Conservation (phyloP, 306 rosid species). For the Glycyrrhiza uralensis region DNA sequence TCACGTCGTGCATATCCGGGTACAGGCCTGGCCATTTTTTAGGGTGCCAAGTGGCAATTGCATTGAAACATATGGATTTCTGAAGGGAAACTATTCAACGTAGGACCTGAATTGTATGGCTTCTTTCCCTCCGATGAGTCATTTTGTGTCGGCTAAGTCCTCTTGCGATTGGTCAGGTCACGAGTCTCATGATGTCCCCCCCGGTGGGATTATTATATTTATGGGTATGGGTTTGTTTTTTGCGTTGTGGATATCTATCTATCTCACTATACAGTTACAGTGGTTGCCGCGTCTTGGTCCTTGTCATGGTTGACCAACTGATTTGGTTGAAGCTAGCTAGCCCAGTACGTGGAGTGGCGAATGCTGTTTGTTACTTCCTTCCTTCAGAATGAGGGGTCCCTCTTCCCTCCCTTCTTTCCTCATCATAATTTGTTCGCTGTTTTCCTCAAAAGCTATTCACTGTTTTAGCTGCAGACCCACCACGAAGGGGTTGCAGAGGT, state of each 20-base stretch:
- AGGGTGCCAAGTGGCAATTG: slow-evolving; percentile 26
- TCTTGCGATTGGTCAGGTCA: slow-evolving; percentile 16
- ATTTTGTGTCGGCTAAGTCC: slow-evolving; percentile 12
- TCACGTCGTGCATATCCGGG: too few relatives aligned
- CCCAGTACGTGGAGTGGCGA: slow-evolving; percentile 12
- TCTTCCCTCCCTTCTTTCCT: background rate
- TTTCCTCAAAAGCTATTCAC: background rate
- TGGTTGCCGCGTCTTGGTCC: slow-evolving; percentile 16
- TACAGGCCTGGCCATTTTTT: slow-evolving; percentile 17
- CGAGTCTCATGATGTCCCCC: slow-evolving; percentile 9
- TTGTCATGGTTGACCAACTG: slow-evolving; percentile 42
- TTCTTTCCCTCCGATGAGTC: background rate
- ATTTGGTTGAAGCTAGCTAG: background rate
- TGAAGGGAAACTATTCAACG: slow-evolving; percentile 9
- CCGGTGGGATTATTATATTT: background rate
- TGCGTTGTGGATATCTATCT: too few relatives aligned
- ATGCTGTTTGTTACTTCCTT: background rate
- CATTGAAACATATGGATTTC: slow-evolving; percentile 37
- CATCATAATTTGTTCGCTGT: background rate
- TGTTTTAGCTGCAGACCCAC: background rate
- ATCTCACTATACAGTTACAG: too few relatives aligned
- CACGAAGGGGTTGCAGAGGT: slow-evolving; percentile 28
- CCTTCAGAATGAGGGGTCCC: background rate
- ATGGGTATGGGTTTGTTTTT: too few relatives aligned
- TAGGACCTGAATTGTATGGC: slow-evolving; percentile 13